Evolutionary conservation across 1,284 basidiomycete genomes (phyloP), one percentile per base, ranked within the genome.

Genomic region (Tilletia walkeri): DNA sequence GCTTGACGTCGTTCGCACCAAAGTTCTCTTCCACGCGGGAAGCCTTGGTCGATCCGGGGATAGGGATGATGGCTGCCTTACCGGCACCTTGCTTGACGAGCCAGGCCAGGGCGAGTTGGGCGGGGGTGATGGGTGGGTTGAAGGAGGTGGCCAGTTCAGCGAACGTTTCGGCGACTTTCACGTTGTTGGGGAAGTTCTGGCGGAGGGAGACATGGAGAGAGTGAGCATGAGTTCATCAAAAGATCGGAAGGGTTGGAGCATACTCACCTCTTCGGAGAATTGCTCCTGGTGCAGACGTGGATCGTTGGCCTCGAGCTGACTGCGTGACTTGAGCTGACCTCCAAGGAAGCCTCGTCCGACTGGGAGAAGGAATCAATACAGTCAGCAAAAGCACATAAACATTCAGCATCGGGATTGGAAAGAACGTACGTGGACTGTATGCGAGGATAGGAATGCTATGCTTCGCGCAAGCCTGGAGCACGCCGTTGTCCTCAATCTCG

Each of bases 101-200:
- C 89, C 89, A 91, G 0, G 90, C 88, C 12, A 91, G 84, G 0
- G 86, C 82, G 18, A 89, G 84, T 79, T 90, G 89, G 0, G 87
- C 86, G 0, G 88, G 71, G 0, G 89, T 88, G 3, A 86, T 86
- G 24, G 70, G 65, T 0, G 74, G 72, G 9, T 67, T 48, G 16
- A 70, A 73, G 49, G 74, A 34, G 36, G 66, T 20, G 14, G 76
- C 80, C 0, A 73, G 48, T 7, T 49, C 36, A 49, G 85, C 78
- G 16, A 90, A 78, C 38, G 83, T 84, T 7, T 87, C 84, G 2
- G 86, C 87, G 6, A 90, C 79, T 18, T 86, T 81, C n/a, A 89
- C 78, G 67, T 90, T 88, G 67, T 88, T 88, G 0, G 86, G 86
- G 76, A 90, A 88, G 78, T 90, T 89, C 75, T 68, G 48, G 9